Evolutionary conservation across 371 early-diverging fungal species (phyloP).

Genomic region (Apophysomyces ossiformis): DNA sequence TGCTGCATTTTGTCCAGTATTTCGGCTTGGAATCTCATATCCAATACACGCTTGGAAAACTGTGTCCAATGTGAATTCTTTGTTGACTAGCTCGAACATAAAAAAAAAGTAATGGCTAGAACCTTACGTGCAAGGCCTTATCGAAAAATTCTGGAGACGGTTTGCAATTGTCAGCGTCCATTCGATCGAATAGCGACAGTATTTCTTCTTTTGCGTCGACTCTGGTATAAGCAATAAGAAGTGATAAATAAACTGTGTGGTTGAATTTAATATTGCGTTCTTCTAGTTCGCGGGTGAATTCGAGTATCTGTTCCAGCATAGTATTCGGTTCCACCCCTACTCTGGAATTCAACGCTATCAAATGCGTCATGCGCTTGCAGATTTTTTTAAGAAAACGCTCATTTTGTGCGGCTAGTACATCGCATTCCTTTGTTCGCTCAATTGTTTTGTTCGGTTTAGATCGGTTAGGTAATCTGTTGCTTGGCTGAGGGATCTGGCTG

Average conservation of each 20-base stretch:
- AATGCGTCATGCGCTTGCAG: background rate
- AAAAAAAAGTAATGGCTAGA: background rate
- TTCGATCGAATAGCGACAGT: conserved; percentile 25
- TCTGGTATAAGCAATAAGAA: conserved; percentile 38
- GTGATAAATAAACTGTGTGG: conserved; percentile 25
- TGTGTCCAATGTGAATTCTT: conserved; percentile 7
- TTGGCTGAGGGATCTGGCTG: background rate
- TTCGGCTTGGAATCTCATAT: conserved; percentile 26
- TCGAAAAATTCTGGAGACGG: conserved; percentile 25
- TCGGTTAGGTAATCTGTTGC: background rate
- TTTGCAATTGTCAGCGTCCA: conserved; percentile 21
- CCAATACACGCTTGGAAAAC: conserved; percentile 30
- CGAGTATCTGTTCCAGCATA: conserved; percentile 14
- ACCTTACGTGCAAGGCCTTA: conserved; percentile 36
- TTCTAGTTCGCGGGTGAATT: conserved; percentile 21
- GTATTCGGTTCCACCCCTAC: background rate
- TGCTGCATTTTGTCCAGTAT: conserved; percentile 34
- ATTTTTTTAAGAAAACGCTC: background rate
- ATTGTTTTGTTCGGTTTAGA: background rate
- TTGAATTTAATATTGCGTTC: conserved; percentile 18
- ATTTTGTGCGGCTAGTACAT: background rate
- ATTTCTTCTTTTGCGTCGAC: conserved; percentile 9
- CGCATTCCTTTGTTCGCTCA: background rate
- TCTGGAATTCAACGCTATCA: background rate
- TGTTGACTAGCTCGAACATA: background rate